Base-by-base conservation (phyloP, 2,329 filamentous ascomycete species). In the Aspergillus fumigatiaffinis region DNA sequence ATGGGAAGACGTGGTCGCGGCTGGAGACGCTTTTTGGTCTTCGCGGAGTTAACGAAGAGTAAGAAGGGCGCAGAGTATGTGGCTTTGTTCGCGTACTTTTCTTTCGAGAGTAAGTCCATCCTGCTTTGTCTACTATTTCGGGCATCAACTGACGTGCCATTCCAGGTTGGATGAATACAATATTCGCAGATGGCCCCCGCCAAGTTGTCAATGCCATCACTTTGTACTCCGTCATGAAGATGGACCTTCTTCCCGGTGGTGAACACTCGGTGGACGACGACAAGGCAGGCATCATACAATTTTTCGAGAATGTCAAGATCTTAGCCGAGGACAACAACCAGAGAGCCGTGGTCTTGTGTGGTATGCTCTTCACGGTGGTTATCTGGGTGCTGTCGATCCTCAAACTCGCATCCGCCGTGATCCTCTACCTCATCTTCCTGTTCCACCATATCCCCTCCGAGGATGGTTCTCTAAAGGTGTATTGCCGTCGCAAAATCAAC, bases 401-500 rank as follows among this genome's bases (percentile, higher is more conserved):
- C 54, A 82, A 79, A 56, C 80, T 97, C 52, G 77, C 93, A n/a
- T 70, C 90, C 9, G 91, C 90, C 0, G 78, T 87, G 23, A 67
- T 95, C 1, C 86, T 96, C 59, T 97, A 96, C 75, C 74, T 96
- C 41, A 84, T 91, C 67, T 99, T 96, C 73, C 82, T 99, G 5
- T 96, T 90, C 84, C 90, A 94, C 74, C 94, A 93, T 76, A 93
- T 99, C 60, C 92, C 92, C 1, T 83, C 84, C 38, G 80, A 85
- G 10, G 92, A 97, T 68, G 91, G 91, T 5, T 87, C 89, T 7
- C 81, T 99, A 29, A 85, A 86, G 4, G 87, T 87, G 26, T 99
- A 96, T 77, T 97, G 94, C 72, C 88, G 90, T 60, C 88, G 92
- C 49, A 97, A 97, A 78, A 88, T 96, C 71, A 95, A 96, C 76